Evolutionary conservation across 164 flowering plant species (phyloP), one percentile per base, ranked within the genome.

Genomic region (Saururus chinensis): DNA sequence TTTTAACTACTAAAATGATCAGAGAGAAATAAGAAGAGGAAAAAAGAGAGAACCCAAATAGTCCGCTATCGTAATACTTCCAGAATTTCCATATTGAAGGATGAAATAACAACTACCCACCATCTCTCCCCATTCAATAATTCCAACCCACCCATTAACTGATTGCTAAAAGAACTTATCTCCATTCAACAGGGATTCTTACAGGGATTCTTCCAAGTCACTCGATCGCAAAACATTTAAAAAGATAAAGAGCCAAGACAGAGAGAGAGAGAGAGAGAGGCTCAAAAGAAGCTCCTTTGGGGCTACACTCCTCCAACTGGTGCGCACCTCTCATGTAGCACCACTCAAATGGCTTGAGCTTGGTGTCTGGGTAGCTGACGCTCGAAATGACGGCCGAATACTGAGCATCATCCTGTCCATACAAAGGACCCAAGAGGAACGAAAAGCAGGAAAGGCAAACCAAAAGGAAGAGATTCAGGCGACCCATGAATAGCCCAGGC

Each of bases 311-410:
- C 19, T 20, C 13, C 57, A 7, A 20, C 9, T 14, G 45, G 12
- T 24, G 16, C 21, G 24, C 53, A 92, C 98, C 91, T 92, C 95
- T 80, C 51, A 87, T 75, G 71, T 89, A 92, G 19, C 84, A 80
- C 84, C 85, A 82, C 0, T 75, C 78, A 62, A 65, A 89, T 48
- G 91, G 91, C 21, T 42, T 67, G 70, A 92, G 79, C 75, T 41
- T 70, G 26, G 77, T 77, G 40, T 65, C 64, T 0, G 87, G 76
- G 73, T 85, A 92, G 40, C 66, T 73, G 57, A 81, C 76, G 73
- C 86, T 87, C 25, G 95, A 92, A 41, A 86, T 30, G 35, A 79
- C 35, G 21, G 19, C 35, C 35, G 58, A 55, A 23, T 55, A 12
- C 57, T 23, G 26, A 26, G 24, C 24, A 21, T 54, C 30, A 24